These are phyloP conservation scores for Cutaneotrichosporon daszewskae DNA, from an alignment of 1,284 basidiomycete genomes.

Conservation along the genomic window DNA sequence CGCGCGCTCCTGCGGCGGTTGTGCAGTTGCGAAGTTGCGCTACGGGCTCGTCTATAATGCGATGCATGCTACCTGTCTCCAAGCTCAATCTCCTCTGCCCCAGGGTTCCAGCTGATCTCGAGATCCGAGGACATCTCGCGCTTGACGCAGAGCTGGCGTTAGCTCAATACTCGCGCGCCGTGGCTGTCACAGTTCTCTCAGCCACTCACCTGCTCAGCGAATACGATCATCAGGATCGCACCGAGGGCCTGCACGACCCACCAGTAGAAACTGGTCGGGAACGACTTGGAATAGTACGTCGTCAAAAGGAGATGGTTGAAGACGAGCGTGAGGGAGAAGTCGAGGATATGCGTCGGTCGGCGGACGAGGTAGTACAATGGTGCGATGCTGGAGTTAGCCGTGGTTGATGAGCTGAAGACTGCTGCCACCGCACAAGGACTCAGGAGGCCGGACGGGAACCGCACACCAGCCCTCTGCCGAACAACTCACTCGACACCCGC, in stretches of 20 bases:
- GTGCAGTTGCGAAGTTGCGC: too few relatives aligned
- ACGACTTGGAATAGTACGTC: slow-evolving; percentile 77
- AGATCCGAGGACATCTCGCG: slow-evolving; percentile 87
- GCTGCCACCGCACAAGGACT: too few relatives aligned
- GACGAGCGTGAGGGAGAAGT: slow-evolving; percentile 83
- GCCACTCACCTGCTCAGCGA: slow-evolving; percentile 67
- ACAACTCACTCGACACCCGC: slow-evolving; percentile 70
- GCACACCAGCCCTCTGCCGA: too few relatives aligned
- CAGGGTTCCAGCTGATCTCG: slow-evolving; percentile 45
- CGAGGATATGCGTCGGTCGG: slow-evolving; percentile 86
- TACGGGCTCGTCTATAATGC: too few relatives aligned
- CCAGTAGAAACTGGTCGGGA: slow-evolving; percentile 86
- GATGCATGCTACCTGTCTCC: slow-evolving; percentile 15
- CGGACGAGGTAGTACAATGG: slow-evolving; percentile 82
- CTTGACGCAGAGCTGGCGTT: slow-evolving; percentile 64
- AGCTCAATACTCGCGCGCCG: background rate
- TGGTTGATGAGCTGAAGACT: too few relatives aligned
- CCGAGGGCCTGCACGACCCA: slow-evolving; percentile 73
- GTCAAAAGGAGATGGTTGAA: slow-evolving; percentile 87
- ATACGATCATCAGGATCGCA: slow-evolving; percentile 66
- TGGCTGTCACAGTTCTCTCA: background rate
- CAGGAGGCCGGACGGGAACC: too few relatives aligned
- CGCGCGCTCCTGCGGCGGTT: too few relatives aligned
- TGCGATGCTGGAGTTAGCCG: slow-evolving; percentile 60
- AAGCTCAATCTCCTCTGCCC: slow-evolving; percentile 29